Evolutionary conservation across 768 basidiomycete genomes (phyloP).

Genomic region (Lactarius vividus): DNA sequence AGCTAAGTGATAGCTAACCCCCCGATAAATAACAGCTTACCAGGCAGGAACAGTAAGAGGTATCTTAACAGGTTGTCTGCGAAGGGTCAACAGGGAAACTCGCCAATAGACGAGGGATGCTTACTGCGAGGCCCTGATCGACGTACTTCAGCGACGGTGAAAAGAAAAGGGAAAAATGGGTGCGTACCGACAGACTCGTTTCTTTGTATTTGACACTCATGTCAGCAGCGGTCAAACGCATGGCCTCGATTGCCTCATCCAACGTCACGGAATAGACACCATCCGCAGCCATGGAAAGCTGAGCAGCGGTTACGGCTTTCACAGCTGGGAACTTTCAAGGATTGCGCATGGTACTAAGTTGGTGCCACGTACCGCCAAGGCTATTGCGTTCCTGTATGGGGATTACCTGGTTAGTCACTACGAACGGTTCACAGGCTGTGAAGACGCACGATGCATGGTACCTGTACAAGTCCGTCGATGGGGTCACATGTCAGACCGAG

Average conservation of each 20-base stretch:
- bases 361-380: constrained; percentile 60
- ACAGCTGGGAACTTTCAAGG: constrained; percentile 53
- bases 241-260: constrained; percentile 95
- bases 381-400: constrained; percentile 71
- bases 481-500: constrained; percentile 92
- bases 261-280: constrained; percentile 84
- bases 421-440: constrained; percentile 10
- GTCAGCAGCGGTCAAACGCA: constrained; percentile 88
- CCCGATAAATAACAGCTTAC: constrained; percentile 32
- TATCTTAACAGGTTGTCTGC: constrained; percentile 75
- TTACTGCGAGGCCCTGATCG: constrained; percentile 56
- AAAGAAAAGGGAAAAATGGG: constrained; percentile 5
- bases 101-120: constrained; percentile 30
- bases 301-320: constrained; percentile 91
- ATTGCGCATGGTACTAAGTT: background rate
- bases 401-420: constrained; percentile 10
- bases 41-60: constrained; percentile 85
- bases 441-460: constrained; percentile 85
- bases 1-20: background rate
- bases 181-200: constrained; percentile 81
- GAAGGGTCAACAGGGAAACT: constrained; percentile 20
- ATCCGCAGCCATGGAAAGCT: constrained; percentile 89
- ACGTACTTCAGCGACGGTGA: constrained; percentile 1
- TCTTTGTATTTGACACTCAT: constrained; percentile 97
- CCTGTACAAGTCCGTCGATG: constrained; percentile 89